phyloP scores from a whole-genome alignment of 2,329 filamentous ascomycete species.

The Aspergillus fischeri region DNA sequence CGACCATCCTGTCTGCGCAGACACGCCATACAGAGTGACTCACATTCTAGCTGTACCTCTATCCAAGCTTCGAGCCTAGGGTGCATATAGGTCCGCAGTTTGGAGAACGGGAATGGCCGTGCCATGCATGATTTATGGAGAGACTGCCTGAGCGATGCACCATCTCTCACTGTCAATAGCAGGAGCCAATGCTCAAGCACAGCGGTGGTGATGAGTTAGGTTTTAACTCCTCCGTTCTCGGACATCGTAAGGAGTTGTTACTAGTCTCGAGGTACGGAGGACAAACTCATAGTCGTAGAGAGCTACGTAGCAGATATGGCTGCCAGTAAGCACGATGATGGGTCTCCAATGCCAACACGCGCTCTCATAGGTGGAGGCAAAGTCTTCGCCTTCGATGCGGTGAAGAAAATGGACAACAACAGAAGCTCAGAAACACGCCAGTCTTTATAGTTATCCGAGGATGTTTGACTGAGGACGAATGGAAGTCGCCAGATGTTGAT shows the following conservation, averaged over 20 bases:
- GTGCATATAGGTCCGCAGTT: neutral
- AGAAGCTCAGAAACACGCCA: neutral
- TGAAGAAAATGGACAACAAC: conserved; percentile 19
- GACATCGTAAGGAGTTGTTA: neutral
- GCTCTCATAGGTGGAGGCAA: conserved; percentile 16
- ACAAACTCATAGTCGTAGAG: too few relatives aligned
- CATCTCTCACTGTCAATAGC: neutral
- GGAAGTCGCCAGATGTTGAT: neutral
- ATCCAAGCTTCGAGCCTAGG: neutral
- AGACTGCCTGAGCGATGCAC: neutral
- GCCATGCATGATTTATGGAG: neutral
- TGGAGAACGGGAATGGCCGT: neutral
- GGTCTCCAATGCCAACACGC: conserved; percentile 2
- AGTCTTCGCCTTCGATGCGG: conserved; percentile 25
- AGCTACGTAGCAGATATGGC: neutral
- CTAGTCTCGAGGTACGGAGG: neutral
- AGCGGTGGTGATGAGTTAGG: neutral
- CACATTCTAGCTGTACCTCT: neutral
- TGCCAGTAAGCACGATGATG: neutral
- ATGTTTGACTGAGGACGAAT: conserved; percentile 8
- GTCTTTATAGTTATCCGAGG: conserved; percentile 9
- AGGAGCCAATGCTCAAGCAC: neutral
- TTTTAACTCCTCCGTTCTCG: neutral
- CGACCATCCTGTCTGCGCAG: neutral
- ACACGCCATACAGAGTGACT: neutral